These are phyloP conservation scores for Cucurbitaria berberidis DNA, from an alignment of 2,329 filamentous ascomycete species.

Conservation along the genomic window DNA sequence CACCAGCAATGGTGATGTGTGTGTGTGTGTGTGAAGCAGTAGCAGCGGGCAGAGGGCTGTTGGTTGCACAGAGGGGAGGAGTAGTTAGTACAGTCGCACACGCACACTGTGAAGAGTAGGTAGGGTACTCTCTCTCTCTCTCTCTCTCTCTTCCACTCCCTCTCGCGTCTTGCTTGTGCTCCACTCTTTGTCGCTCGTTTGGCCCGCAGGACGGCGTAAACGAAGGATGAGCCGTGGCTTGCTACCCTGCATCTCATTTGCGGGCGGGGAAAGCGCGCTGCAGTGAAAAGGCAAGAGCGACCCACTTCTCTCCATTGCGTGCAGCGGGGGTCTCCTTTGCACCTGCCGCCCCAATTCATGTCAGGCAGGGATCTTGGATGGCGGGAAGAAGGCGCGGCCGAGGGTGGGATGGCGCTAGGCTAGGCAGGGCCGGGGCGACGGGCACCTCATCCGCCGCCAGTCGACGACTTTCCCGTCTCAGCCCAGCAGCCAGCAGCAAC, in stretches of 20 bases:
- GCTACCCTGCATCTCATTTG: not conserved
- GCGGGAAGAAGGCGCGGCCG: conserved; percentile 1
- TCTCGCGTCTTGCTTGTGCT: no score
- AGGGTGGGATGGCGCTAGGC: not conserved
- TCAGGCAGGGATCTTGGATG: not conserved
- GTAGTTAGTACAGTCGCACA: conserved; percentile 6
- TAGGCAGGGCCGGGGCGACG: not conserved
- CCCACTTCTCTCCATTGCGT: not conserved
- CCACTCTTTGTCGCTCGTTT: not conserved
- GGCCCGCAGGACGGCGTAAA: not conserved
- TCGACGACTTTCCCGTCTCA: not conserved
- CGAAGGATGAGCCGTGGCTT: not conserved
- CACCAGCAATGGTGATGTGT: conserved; percentile 1
- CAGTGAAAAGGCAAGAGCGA: not conserved
- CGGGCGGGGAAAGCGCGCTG: conserved; percentile 1
- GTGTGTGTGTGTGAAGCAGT: no score
- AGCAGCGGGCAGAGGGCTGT: not conserved
- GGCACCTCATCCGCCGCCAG: not conserved
- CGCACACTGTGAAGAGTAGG: conserved; percentile 1
- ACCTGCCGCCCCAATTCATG: not conserved
- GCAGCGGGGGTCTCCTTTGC: not conserved
- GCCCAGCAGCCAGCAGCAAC: no score
- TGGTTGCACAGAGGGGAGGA: conserved; percentile 5
- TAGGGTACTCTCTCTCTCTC: no score
- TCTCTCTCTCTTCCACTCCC: no score